Base-by-base conservation (phyloP, 2,329 filamentous ascomycete genomes). In the Exophiala aquamarina region DNA sequence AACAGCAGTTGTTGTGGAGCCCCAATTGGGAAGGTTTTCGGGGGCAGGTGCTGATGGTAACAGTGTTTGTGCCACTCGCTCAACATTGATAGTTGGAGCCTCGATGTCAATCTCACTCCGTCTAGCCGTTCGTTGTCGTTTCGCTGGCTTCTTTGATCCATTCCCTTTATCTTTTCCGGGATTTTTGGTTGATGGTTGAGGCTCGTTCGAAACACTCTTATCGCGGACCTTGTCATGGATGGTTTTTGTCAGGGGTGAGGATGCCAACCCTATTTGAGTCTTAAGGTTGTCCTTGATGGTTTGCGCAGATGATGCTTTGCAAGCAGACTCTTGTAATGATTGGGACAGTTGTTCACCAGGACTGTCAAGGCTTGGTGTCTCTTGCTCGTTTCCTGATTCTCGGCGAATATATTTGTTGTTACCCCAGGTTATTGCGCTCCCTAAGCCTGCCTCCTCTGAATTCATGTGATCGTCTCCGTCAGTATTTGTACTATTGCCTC, bases 301-400 rank as follows among this genome's bases (percentile, higher is more conserved):
- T 11, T 41, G 26, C 34, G 14, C 20, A 38, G 48, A 18, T 15
- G 11, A 7, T 15, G 13, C 20, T 18, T 41, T 44, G 3, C 26
- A 21, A 3, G 53, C 38, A 7, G 46, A 53, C 14, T 55, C 49
- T 34, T 47, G 48, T 15, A 57, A 34, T 32, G 47, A 38, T 35
- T 56, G 52, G 20, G 51, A 50, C 10, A 59, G 38, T 29, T 59
- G 57, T 37, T 51, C 57, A 36, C 50, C 49, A n/a, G 52, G 50
- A 34, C 54, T 57, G 39, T 56, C 56, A 5, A 50, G 32, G 39
- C 36, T 47, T 7, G 47, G 31, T 6, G 34, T 49, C 10, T 20
- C 14, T 33, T 36, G 29, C 3, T 26, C 38, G 29, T 15, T 18
- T 18, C 33, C 32, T 11, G 29, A 3, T 34, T 44, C 11, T 6